phyloP scores from a whole-genome alignment of 805 yeast genomes.

The Tetrapisispora iriomotensis region DNA sequence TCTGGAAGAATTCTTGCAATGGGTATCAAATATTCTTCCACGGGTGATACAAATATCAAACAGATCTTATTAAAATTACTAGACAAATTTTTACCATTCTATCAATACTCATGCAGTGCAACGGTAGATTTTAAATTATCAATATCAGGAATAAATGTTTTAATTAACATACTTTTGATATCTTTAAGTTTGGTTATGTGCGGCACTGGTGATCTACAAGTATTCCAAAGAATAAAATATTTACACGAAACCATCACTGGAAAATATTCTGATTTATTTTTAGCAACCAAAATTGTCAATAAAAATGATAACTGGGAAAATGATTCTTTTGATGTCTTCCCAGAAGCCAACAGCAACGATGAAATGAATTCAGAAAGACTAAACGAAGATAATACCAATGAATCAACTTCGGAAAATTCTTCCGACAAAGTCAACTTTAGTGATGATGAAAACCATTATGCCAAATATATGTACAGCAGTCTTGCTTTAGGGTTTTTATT shows the following conservation, averaged over 20 bases:
- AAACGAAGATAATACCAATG: not conserved
- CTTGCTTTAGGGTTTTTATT: constrained; percentile 82
- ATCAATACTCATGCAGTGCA: constrained; percentile 30
- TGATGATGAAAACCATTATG: constrained; percentile 37
- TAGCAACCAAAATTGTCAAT: not conserved
- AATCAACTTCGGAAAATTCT: not conserved
- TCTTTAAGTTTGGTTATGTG: constrained; percentile 72
- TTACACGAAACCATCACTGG: constrained; percentile 49
- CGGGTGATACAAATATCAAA: constrained; percentile 45
- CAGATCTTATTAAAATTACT: constrained; percentile 30
- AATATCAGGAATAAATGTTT: constrained; percentile 38
- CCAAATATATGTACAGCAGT: constrained; percentile 67
- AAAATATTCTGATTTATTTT: constrained; percentile 23
- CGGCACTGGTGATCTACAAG: constrained; percentile 80
- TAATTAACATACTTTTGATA: constrained; percentile 51
- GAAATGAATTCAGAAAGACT: not conserved
- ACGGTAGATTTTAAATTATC: constrained; percentile 54
- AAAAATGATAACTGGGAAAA: not conserved
- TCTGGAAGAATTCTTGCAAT: constrained; percentile 70
- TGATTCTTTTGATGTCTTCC: not conserved
- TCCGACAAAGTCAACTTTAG: constrained; percentile 14
- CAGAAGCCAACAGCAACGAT: constrained; percentile 3
- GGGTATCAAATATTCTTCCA: constrained; percentile 69
- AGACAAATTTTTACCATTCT: constrained; percentile 25
- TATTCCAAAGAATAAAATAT: constrained; percentile 60